A percentile compares a stretch with the other conserved stretches of the same genome.
Conservation (phyloP, 768 basidiomycete genomes). For the Calocera viscosa region DNA sequence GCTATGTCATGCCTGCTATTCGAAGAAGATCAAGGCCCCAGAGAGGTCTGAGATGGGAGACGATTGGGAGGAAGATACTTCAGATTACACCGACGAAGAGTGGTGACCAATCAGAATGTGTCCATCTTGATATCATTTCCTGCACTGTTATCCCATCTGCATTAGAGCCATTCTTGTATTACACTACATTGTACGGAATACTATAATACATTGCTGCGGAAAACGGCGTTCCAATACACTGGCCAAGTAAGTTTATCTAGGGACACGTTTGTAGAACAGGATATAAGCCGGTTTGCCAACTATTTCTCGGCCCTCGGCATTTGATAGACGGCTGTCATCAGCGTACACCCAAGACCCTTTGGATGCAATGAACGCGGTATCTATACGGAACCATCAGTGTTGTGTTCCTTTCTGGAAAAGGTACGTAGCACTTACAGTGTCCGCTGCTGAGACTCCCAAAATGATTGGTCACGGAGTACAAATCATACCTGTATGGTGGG, state of each 20-base stretch:
- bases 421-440: constrained; percentile 60
- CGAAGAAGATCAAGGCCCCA: not conserved
- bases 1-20: not conserved
- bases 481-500: constrained; percentile 86
- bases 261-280: constrained; percentile 22
- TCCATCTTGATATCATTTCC: not conserved
- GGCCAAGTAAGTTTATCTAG: not conserved
- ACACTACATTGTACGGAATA: constrained; percentile 9
- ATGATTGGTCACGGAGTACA: constrained; percentile 94
- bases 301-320: constrained; percentile 64
- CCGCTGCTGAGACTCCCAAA: constrained; percentile 88
- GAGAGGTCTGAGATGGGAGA: not conserved
- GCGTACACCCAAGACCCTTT: constrained; percentile 84
- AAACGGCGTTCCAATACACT: not conserved
- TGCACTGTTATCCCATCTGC: not conserved
- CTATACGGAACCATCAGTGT: constrained; percentile 31
- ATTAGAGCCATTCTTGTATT: constrained; percentile 4
- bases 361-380: constrained; percentile 84
- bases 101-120: not conserved
- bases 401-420: not conserved
- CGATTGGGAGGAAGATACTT: not conserved
- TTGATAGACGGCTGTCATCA: constrained; percentile 78
- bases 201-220: constrained; percentile 4
- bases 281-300: constrained; percentile 37
- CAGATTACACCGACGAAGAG: not conserved